Percentiles rank a stretch among this genome's conserved stretches.
These are phyloP conservation scores for Isatis tinctoria DNA, from an alignment of 345 rosid genomes.

Conservation along the genomic window DNA sequence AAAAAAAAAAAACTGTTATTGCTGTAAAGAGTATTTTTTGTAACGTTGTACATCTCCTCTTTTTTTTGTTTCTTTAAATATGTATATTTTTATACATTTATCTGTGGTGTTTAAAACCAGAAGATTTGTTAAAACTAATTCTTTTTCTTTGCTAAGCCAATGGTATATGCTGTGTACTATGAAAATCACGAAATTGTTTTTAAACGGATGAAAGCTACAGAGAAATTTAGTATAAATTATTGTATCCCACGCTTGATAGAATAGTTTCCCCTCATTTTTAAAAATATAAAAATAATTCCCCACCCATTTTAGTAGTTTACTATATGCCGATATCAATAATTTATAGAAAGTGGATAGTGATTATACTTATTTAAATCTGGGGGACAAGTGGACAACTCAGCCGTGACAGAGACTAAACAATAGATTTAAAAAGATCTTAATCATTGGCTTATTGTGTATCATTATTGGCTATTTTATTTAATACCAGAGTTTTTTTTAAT, in stretches of 20 bases:
- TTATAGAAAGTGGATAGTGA: conserved; percentile 6
- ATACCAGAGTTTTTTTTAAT: neutral
- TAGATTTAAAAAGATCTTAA: conserved; percentile 13
- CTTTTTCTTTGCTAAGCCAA: neutral
- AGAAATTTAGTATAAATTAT: neutral
- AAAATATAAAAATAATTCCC: neutral
- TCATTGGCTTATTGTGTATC: conserved; percentile 22
- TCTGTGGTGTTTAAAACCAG: too few species aligned
- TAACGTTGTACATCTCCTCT: neutral
- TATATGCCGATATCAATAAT: neutral
- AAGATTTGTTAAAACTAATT: neutral
- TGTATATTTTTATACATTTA: neutral
- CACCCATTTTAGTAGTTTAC: neutral
- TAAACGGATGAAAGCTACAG: neutral
- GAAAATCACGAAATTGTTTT: neutral
- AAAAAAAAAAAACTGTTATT: neutral
- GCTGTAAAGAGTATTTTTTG: neutral
- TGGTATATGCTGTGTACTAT: conserved; percentile 11
- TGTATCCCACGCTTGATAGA: neutral
- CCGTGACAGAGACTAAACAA: conserved; percentile 33
- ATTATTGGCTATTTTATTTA: conserved; percentile 6
- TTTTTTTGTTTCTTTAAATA: too few species aligned
- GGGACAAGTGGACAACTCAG: conserved; percentile 35
- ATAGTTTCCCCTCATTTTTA: neutral
- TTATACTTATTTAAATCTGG: neutral